phyloP scores from a whole-genome alignment of 139 green algal species.

The Deuterostichococcus epilithicus region DNA sequence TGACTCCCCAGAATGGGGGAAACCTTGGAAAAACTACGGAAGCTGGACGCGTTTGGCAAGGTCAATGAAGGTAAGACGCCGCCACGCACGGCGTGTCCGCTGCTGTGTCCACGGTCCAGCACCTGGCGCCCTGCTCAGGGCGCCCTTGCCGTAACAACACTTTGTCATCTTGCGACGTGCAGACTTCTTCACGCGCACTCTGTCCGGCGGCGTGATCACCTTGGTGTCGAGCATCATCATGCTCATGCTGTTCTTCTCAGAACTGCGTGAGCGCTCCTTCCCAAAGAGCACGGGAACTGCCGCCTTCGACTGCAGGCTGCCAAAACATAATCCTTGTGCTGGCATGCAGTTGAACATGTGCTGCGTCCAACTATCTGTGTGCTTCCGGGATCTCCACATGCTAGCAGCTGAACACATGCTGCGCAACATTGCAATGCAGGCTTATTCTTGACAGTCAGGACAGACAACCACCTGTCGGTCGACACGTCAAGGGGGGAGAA shows the following conservation, averaged over 20 bases:
- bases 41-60: slow-evolving; percentile 24
- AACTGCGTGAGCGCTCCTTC: slow-evolving; percentile 67
- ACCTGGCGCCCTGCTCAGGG: too few relatives aligned
- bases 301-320: not conserved
- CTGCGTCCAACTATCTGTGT: not conserved
- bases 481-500: slow-evolving; percentile 83
- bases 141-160: too few relatives aligned
- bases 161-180: slow-evolving; percentile 36
- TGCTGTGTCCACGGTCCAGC: too few relatives aligned
- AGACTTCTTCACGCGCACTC: slow-evolving; percentile 90
- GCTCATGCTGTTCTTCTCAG: slow-evolving; percentile 86
- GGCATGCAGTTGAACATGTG: too few relatives aligned
- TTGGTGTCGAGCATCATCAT: slow-evolving; percentile 83
- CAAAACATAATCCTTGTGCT: not conserved
- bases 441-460: slow-evolving; percentile 66
- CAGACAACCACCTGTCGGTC: slow-evolving; percentile 78
- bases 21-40: slow-evolving; percentile 7
- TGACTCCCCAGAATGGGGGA: too few relatives aligned
- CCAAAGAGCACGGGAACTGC: not conserved
- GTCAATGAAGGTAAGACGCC: too few relatives aligned
- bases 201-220: slow-evolving; percentile 90
- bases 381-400: not conserved
- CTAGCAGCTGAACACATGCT: not conserved
- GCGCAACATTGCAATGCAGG: slow-evolving; percentile 38
- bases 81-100: too few relatives aligned